These are phyloP conservation scores for Dendrobium catenatum DNA, from an alignment of 106 monocot species.

Conservation along the genomic window DNA sequence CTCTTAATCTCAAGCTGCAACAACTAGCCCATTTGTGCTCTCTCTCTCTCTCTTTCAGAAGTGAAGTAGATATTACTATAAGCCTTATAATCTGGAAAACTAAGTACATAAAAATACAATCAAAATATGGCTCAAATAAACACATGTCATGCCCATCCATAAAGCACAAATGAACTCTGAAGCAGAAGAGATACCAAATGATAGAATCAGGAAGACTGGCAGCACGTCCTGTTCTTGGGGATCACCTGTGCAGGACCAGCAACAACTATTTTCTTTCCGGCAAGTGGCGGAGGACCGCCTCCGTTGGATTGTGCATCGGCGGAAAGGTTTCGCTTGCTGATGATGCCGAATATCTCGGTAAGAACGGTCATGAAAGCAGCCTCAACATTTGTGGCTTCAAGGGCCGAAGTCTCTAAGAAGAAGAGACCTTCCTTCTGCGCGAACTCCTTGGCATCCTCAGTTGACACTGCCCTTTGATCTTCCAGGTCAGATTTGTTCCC, in stretches of 20 bases:
- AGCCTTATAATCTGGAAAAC: neutral
- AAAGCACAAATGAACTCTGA: neutral
- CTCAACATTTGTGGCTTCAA: constrained; percentile 74
- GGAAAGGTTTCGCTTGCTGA: constrained; percentile 65
- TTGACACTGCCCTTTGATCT: constrained; percentile 62
- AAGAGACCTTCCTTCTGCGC: constrained; percentile 86
- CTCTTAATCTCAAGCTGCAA: too few species aligned
- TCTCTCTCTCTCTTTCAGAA: too few species aligned
- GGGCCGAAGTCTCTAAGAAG: constrained; percentile 91
- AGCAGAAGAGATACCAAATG: neutral
- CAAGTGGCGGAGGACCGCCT: constrained; percentile 19
- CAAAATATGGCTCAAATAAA: neutral
- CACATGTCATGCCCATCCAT: too few species aligned
- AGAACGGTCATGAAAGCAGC: constrained; percentile 69
- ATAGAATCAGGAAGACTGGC: constrained; percentile 31
- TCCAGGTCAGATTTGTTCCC: constrained; percentile 90
- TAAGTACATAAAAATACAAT: neutral
- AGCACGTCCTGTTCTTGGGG: constrained; percentile 64
- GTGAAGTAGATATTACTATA: neutral
- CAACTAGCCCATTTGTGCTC: too few species aligned
- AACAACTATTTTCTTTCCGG: constrained; percentile 74
- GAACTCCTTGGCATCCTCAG: constrained; percentile 83
- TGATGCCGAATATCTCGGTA: constrained; percentile 77
- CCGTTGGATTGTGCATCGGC: constrained; percentile 20
- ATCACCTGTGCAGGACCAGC: constrained; percentile 88